Base-by-base conservation (phyloP, 805 yeast species). In the Hanseniaspora lachancei region DNA sequence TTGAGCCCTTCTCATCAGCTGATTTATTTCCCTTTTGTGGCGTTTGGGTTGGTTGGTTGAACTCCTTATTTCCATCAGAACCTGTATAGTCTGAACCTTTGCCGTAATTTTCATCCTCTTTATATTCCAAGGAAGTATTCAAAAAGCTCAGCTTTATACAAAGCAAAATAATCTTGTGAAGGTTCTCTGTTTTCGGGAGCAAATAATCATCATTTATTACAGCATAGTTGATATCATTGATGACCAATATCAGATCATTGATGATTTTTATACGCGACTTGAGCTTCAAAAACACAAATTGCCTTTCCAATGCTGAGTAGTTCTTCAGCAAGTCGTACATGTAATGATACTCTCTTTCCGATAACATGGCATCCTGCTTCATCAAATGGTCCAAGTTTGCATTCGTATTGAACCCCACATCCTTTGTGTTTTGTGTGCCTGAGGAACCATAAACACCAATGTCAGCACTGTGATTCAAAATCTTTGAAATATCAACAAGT, bases 301-400 rank as follows among this genome's bases (percentile, higher is more conserved):
- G 56, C 9, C 32, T 38, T 12, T 38, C 56, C 23, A 53, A n/a
- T 16, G 44, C 18, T 3, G 46, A 20, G 10, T 23, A 27, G 24
- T 46, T 53, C 32, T 46, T 53, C 41, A 53, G 21, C 2, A 53
- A 16, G 34, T 53, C 56, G 34, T 53, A 53, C 56, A 53, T 53
- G 50, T 53, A 53, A 10, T 44, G 46, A 23, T 53, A 53, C 29
- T 53, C 56, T 16, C 48, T 38, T 32, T 53, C 56, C 1, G 50
- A 53, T 27, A 53, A 21, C 56, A 53, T 53, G 6, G 56, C 56
- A 20, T 53, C 56, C 29, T 53, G 56, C 24, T 53, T 53, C 56
- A 53, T 53, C 20, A 53, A 46, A 32, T 46, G 50, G 20, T 53
- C 56, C 24, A 53, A 20, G 21, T 53, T 53, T 3, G 47, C 41